Conservation (phyloP, 2,329 filamentous ascomycete species). For the Penicillium oxalicum region DNA sequence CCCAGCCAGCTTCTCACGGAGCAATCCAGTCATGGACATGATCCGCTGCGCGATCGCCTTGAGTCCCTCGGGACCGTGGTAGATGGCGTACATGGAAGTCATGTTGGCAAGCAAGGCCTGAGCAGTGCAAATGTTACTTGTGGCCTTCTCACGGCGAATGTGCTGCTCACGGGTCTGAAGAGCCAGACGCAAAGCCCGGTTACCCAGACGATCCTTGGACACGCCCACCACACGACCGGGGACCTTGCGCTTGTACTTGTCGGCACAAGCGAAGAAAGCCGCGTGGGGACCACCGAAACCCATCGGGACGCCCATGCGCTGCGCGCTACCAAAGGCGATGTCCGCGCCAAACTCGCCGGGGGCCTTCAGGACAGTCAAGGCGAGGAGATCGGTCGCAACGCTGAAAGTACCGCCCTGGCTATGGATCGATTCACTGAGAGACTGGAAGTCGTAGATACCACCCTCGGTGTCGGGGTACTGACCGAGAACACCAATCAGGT, state of each 20-base stretch:
- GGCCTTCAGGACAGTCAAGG: conserved; percentile 78
- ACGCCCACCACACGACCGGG: conserved; percentile 85
- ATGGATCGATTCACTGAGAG: conserved; percentile 71
- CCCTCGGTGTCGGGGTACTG: conserved; percentile 92
- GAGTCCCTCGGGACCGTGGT: conserved; percentile 80
- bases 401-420: conserved; percentile 71
- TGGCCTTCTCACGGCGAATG: conserved; percentile 92
- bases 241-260: conserved; percentile 91
- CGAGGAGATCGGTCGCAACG: conserved; percentile 82
- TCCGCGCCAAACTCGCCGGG: conserved; percentile 94
- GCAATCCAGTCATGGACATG: conserved; percentile 62
- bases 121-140: conserved; percentile 94
- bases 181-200: conserved; percentile 73
- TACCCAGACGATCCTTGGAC: conserved; percentile 82
- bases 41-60: conserved; percentile 76
- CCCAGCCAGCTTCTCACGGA: conserved; percentile 59
- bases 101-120: conserved; percentile 93
- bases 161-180: conserved; percentile 94
- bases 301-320: conserved; percentile 85
- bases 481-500: conserved; percentile 82
- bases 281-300: conserved; percentile 94
- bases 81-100: conserved; percentile 89
- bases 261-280: conserved; percentile 87
- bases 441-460: conserved; percentile 67
- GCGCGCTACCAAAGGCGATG: conserved; percentile 87